Evolutionary conservation across 2,329 filamentous ascomycete genomes (phyloP), one percentile per base, ranked within the genome.

Genomic region (Aspergillus pseudoterreus): DNA sequence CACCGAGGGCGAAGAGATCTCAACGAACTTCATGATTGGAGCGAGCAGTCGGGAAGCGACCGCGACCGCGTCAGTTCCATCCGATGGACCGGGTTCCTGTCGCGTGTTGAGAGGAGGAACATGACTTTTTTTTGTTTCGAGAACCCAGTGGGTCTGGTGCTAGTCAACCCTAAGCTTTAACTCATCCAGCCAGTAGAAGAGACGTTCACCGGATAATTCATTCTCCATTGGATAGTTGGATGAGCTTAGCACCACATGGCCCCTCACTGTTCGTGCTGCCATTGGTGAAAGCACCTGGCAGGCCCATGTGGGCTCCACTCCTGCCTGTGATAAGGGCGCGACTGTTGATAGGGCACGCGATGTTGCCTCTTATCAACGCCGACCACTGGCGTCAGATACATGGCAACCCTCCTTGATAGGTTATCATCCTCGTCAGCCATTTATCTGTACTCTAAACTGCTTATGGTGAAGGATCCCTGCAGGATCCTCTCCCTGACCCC

Each of bases 71-170:
- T 47, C 19, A 43, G 39, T 39, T 45, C 35, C 43, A 3, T 12
- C 15, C 41, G 21, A 9, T 6, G n/a, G 36, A 41, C 46, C 39
- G 41, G 41, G 19, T 47, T 11, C 14, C 22, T 50, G 53, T 50
- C 50, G 50, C 47, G 47, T 53, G 50, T 50, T 39, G 45, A 27
- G n/a, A 24, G 45, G 45, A 45, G 30, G 39, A 51, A 38, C 39
- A 35, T 49, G 43, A 30, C 27, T 30, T 43, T 55, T 55, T 47
- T 35, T 51, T 41, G 45, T 44, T 54, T 56, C 48, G 51, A 51
- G 48, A 56, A 48, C 15, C 22, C 27, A 5, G 22, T 30, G 15
- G 12, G 30, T 51, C 39, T 21, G 44, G 47, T 35, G 22, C 14
- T 5, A n/a, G 12, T 19, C 30, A 36, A 24, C 50, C 50, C 50